Evolutionary conservation across 768 basidiomycete species (phyloP).

Genomic region (Boletus fagicola): DNA sequence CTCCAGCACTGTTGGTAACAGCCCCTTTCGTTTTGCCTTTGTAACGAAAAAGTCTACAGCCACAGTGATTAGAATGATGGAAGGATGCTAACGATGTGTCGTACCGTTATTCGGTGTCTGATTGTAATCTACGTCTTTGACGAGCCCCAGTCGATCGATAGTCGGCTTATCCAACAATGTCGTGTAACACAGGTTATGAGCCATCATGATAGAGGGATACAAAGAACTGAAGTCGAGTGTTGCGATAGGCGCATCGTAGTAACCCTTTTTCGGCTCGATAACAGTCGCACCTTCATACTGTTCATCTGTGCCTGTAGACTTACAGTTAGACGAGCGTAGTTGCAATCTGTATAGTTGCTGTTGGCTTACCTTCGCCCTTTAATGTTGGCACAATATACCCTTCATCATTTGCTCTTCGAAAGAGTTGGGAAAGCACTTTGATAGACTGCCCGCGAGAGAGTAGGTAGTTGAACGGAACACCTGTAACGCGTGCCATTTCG

Average conservation of each 20-base stretch:
- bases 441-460: conserved; percentile 95
- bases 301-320: conserved; percentile 72
- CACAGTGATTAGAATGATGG: background rate
- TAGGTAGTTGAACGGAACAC: conserved; percentile 98
- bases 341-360: background rate
- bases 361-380: conserved; percentile 72
- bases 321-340: conserved; percentile 1
- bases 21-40: conserved; percentile 71
- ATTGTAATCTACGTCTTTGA: conserved; percentile 87
- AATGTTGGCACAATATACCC: conserved; percentile 86
- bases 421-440: conserved; percentile 96
- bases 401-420: conserved; percentile 87
- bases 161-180: conserved; percentile 83
- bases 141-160: conserved; percentile 73
- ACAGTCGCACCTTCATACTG: conserved; percentile 99
- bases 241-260: conserved; percentile 95
- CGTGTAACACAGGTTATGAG: conserved; percentile 97
- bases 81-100: background rate
- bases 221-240: conserved; percentile 98
- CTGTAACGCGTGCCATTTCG: conserved; percentile 99
- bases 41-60: conserved; percentile 82
- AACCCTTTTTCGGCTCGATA: conserved; percentile 94
- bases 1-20: conserved; percentile 89
- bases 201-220: conserved; percentile 99
- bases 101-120: conserved; percentile 94